Evolutionary conservation across 441 rosid species (phyloP).

Genomic region (Theobroma grandiflorum): DNA sequence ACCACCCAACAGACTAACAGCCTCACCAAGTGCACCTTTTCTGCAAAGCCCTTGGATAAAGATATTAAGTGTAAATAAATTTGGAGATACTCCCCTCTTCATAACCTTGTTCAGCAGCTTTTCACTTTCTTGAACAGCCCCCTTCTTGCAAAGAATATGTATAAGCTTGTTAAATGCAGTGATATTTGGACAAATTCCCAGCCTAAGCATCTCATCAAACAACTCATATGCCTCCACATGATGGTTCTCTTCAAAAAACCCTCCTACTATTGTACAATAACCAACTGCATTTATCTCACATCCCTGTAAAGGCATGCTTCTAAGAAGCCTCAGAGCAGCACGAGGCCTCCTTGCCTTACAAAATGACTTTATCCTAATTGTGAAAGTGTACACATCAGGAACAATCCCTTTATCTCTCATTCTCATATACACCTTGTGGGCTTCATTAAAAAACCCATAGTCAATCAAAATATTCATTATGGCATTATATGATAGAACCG

Average conservation of each 20-base stretch:
- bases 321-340: conserved; percentile 85
- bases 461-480: conserved; percentile 90
- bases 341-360: conserved; percentile 81
- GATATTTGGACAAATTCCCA: conserved; percentile 59
- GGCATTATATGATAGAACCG: conserved; percentile 77
- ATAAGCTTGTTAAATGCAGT: conserved; percentile 80
- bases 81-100: conserved; percentile 77
- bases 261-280: conserved; percentile 78
- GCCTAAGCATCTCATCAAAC: conserved; percentile 78
- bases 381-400: conserved; percentile 88
- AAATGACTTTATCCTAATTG: conserved; percentile 90
- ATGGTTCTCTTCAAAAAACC: conserved; percentile 69
- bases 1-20: conserved; percentile 68
- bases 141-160: conserved; percentile 81
- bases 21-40: conserved; percentile 65
- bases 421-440: conserved; percentile 88
- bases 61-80: conserved; percentile 80
- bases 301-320: conserved; percentile 79
- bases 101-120: conserved; percentile 75
- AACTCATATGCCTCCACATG: conserved; percentile 69
- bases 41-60: conserved; percentile 85
- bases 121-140: conserved; percentile 76
- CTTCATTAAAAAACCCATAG: conserved; percentile 68
- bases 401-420: conserved; percentile 70
- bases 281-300: conserved; percentile 78